Conservation (phyloP, 495 filamentous ascomycete species). For the Talaromyces borbonicus region DNA sequence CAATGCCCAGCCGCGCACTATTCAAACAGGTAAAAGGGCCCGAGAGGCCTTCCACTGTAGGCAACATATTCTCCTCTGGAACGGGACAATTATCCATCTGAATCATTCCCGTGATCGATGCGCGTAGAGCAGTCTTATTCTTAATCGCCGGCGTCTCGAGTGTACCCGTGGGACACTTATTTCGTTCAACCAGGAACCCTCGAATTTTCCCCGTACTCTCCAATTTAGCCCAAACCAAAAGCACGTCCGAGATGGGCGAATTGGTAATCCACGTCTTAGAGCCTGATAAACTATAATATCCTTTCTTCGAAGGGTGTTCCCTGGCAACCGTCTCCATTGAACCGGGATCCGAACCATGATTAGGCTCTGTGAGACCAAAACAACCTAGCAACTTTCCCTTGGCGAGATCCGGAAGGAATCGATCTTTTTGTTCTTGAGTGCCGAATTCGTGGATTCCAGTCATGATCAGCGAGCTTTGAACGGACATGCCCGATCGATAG, state of each 20-base stretch:
- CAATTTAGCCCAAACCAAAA: conserved; percentile 92
- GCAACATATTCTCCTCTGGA: conserved; percentile 87
- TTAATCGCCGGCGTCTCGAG: conserved; percentile 88
- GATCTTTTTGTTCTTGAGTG: conserved; percentile 80
- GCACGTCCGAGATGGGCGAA: conserved; percentile 82
- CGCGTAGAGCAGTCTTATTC: conserved; percentile 89
- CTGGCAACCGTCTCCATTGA: conserved; percentile 88
- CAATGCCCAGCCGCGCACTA: conserved; percentile 84
- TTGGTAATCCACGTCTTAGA: conserved; percentile 99
- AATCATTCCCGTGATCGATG: conserved; percentile 96
- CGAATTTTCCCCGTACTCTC: conserved; percentile 85
- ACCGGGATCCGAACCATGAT: conserved; percentile 94
- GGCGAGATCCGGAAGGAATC: conserved; percentile 72
- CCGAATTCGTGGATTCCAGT: conserved; percentile 94
- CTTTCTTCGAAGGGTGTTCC: conserved; percentile 79
- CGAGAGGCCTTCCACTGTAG: conserved; percentile 73
- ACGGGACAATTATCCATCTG: conserved; percentile 87
- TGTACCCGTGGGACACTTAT: conserved; percentile 72
- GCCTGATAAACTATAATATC: conserved; percentile 70
- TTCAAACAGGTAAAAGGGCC: conserved; percentile 94
- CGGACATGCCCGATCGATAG: conserved; percentile 92
- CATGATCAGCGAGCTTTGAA: conserved; percentile 93
- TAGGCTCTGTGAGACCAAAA: conserved; percentile 94
- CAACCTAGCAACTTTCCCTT: conserved; percentile 81
- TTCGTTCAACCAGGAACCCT: conserved; percentile 83